Evolutionary conservation across 2,329 filamentous ascomycete genomes (phyloP), one percentile per base, ranked within the genome.

Genomic region (Alternaria postmessia): DNA sequence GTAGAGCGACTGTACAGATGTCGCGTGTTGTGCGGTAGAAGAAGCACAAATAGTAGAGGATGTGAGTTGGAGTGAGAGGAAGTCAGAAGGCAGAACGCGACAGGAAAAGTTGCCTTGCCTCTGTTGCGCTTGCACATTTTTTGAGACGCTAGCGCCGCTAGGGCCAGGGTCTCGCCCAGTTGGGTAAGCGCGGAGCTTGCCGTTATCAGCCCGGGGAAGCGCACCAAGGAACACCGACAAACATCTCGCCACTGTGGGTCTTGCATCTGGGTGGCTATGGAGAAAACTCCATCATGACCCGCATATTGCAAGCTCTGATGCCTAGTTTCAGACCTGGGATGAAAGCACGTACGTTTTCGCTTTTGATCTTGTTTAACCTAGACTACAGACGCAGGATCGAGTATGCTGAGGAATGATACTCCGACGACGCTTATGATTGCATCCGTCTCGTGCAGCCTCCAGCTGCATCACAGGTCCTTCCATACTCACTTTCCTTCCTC

Each of bases 61-160:
- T 62, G 66, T 58, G 42, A 48, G 53, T 57, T 54, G 62, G 62
- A 64, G 61, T 62, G 62, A 58, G 61, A 63, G 59, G 60, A 62
- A 63, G 57, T 28, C 12, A 60, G 52, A 57, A 26, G 58, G 58
- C 47, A 52, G 56, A 60, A 54, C 66, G 65, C 61, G 65, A 67
- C 52, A 65, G 63, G 66, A 74, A 66, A 64, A 63, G 61, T 56
- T 58, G 64, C 59, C 66, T 71, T 68, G 68, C 63, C 61, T 71
- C 65, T 57, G 59, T 66, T 64, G 65, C 68, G 64, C 67, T 70
- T 71, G 59, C 54, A 62, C 55, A 62, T 51, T 62, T 62, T 62
- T 55, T 49, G 63, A 66, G 63, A 61, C 57, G 56, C 65, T 59
- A 59, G 46, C 43, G n/a, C 47, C 54, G 36, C 58, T 57, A 51